Evolutionary conservation across 768 basidiomycete species (phyloP).

Genomic region (Lactarius tabidus): DNA sequence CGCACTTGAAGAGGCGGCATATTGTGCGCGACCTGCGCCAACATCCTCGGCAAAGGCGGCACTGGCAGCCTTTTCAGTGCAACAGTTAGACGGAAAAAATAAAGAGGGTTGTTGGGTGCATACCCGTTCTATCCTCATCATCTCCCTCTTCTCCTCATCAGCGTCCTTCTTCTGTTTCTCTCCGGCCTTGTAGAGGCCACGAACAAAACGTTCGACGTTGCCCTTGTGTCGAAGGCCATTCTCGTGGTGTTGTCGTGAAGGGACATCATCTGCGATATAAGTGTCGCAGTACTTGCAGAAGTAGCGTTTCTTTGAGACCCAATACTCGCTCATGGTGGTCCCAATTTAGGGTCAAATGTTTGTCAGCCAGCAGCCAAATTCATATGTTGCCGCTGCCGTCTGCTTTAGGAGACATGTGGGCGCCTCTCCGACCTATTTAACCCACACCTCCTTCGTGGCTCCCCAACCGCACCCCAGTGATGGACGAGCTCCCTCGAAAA

Average conservation of each 20-base stretch:
- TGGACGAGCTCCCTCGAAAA: background rate
- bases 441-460: background rate
- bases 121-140: constrained; percentile 81
- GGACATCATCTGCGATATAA: constrained; percentile 93
- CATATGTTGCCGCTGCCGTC: too few relatives aligned
- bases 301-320: constrained; percentile 91
- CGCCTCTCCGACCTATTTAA: background rate
- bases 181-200: constrained; percentile 89
- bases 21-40: constrained; percentile 52
- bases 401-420: too few relatives aligned
- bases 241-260: constrained; percentile 89
- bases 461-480: background rate
- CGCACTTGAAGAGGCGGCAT: constrained; percentile 26
- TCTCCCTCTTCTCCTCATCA: constrained; percentile 84
- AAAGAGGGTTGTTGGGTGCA: constrained; percentile 22
- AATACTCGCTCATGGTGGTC: constrained; percentile 76
- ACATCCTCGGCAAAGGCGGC: constrained; percentile 78
- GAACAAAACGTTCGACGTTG: constrained; percentile 87
- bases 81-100: constrained; percentile 13
- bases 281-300: constrained; percentile 97
- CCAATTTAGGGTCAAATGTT: background rate
- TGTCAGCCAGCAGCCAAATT: background rate
- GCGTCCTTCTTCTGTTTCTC: constrained; percentile 81
- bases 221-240: constrained; percentile 92
- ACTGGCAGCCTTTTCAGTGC: constrained; percentile 57